Percentiles rank a stretch among this genome's conserved stretches.
Conservation (phyloP, 2,329 filamentous ascomycete genomes). For the Diplodia sapinea region DNA sequence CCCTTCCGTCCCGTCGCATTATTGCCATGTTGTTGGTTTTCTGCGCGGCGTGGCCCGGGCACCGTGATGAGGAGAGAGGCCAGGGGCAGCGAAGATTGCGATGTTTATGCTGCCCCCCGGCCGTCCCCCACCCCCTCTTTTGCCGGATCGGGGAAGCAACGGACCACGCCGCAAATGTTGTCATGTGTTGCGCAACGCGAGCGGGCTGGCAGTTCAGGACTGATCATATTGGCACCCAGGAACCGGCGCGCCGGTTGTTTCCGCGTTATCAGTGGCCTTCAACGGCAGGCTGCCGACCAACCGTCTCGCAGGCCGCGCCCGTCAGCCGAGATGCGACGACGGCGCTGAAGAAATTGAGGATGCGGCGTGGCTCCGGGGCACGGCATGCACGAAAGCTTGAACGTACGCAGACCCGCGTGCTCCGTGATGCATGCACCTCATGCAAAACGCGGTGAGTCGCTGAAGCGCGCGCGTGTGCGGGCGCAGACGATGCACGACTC, state of each 20-base stretch:
- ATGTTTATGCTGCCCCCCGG: slow-evolving; percentile 15
- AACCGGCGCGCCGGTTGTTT: slow-evolving; percentile 20
- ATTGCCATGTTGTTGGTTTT: slow-evolving; percentile 9
- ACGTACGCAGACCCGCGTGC: slow-evolving; percentile 2
- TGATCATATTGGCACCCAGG: slow-evolving; percentile 22
- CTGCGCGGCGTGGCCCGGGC: slow-evolving; percentile 3
- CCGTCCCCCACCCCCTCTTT: slow-evolving; percentile 22
- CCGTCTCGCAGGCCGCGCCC: slow-evolving; percentile 2
- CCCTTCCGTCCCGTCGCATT: slow-evolving; percentile 10
- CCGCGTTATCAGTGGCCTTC: slow-evolving; percentile 15
- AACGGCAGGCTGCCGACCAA: slow-evolving; percentile 3
- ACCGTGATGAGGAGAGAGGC: neutral
- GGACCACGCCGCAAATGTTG: slow-evolving; percentile 24
- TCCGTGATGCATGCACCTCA: slow-evolving; percentile 13
- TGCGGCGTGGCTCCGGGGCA: neutral
- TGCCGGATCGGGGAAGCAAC: slow-evolving; percentile 21
- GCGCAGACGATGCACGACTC: neutral
- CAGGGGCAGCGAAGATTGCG: slow-evolving; percentile 20
- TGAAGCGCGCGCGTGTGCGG: slow-evolving; percentile 21
- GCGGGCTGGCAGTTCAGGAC: slow-evolving; percentile 2
- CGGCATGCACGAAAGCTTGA: slow-evolving; percentile 14
- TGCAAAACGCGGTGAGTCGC: slow-evolving; percentile 14
- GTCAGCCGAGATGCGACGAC: slow-evolving; percentile 12
- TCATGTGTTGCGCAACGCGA: slow-evolving; percentile 28
- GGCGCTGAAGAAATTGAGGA: slow-evolving; percentile 21